Base-by-base conservation (phyloP, 805 yeast species). In the Yarrowia sp. region DNA sequence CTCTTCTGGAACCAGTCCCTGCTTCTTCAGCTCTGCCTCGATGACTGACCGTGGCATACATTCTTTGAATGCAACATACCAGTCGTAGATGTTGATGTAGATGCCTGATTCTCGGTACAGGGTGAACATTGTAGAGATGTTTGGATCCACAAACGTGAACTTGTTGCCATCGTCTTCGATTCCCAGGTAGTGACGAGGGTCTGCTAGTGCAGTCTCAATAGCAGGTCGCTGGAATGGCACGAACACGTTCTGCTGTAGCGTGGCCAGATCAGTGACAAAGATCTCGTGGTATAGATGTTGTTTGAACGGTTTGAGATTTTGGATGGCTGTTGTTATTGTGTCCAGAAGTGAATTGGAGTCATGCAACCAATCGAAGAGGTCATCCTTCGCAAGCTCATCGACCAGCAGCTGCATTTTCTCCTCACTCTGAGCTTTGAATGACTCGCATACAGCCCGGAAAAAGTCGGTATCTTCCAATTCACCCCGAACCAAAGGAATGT, bases 21-120 rank as follows among this genome's bases (percentile, higher is more conserved):
- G 17, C 14, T 48, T 61, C 44, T 41, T 43, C 22, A 58, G 10
- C 28, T 58, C 64, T 1, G 33, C 36, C 16, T 46, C 64, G 17
- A 61, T 48, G n/a, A 61, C 56, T 8, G 64, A 21, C 17, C 46
- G 35, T 0, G 56, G 64, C 62, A 65, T 46, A 14, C 28, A 62
- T 32, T 67, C 83, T 70, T 79, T 83, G 75, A 88, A 88, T 0
- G 89, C 86, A 24, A 77, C 73, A 70, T 80, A 89, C 68, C 85
- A 85, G 69, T 89, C 96, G 74, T 79, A 86, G 62, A 87, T 80
- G 71, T 89, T 89, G 67, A 89, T 81, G 32, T 80, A 76, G 2
- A 85, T 79, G 24, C 89, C 88, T 0, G 97, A 92, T 69, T 92
- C 97, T 66, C 95, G 83, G 72, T 87, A 88, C 16, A 90, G 78